Percentiles rank a stretch among this genome's conserved stretches.
Evolutionary conservation across 768 basidiomycete species (phyloP).

Genomic region (Obba rivulosa): DNA sequence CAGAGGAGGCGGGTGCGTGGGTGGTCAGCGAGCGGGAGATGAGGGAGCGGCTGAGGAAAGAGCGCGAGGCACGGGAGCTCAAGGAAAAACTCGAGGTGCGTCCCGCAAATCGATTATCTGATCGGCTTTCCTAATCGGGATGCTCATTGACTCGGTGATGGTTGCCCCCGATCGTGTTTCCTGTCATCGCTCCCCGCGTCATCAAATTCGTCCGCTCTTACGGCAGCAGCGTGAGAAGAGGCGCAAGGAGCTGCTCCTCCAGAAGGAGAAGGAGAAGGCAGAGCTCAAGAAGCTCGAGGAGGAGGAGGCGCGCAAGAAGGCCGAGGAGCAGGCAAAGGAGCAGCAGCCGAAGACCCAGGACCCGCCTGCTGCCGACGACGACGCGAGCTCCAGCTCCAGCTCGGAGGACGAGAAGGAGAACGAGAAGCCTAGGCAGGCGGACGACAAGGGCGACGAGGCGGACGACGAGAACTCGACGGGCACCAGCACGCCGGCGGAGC

Average conservation of each 20-base stretch:
- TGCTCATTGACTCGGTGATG: neutral
- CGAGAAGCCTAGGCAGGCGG: constrained; percentile 26
- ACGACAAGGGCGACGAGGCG: constrained; percentile 41
- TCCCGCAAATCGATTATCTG: constrained; percentile 15
- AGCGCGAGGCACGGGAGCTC: constrained; percentile 66
- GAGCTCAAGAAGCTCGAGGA: constrained; percentile 63
- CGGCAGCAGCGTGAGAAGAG: constrained; percentile 43
- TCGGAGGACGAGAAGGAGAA: constrained; percentile 20
- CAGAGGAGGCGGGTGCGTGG: constrained; percentile 63
- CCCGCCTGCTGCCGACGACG: neutral
- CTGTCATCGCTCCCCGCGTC: constrained; percentile 7
- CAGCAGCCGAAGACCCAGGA: constrained; percentile 5
- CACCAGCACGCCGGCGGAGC: constrained; percentile 1
- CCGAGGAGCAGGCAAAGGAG: constrained; percentile 9
- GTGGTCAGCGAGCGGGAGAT: constrained; percentile 71
- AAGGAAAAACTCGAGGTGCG: constrained; percentile 65
- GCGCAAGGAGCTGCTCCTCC: constrained; percentile 31
- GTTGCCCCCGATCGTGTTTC: constrained; percentile 5
- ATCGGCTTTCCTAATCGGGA: constrained; percentile 14
- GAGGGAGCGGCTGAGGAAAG: constrained; percentile 64
- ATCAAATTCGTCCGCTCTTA: too few species aligned
- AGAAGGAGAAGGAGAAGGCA: constrained; percentile 54
- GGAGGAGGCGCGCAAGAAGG: constrained; percentile 36
- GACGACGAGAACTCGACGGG: constrained; percentile 20
- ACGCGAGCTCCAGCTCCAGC: neutral